Evolutionary conservation across 345 rosid genomes (phyloP).

Genomic region (Syzygium aromaticum): DNA sequence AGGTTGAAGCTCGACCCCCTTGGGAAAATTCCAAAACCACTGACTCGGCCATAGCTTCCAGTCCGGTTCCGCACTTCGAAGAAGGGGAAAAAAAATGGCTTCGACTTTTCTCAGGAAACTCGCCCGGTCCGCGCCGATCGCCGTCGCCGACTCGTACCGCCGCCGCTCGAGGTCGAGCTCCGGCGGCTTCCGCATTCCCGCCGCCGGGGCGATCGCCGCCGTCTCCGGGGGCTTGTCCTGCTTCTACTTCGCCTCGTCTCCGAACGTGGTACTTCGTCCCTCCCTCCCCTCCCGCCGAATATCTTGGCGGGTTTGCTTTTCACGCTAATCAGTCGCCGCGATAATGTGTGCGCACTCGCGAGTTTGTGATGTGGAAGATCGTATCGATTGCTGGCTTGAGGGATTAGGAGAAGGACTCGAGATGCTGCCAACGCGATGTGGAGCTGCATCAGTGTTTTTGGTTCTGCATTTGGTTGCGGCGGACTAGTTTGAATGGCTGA

Average conservation of each 20-base stretch:
- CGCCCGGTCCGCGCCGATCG: neutral
- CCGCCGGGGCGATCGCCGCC: conserved; percentile 65
- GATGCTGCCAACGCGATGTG: neutral
- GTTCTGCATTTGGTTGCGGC: neutral
- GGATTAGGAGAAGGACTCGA: neutral
- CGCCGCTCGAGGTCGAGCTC: conserved; percentile 30
- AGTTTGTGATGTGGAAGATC: neutral
- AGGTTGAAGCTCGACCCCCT: neutral
- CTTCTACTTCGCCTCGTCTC: conserved; percentile 43
- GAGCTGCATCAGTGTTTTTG: neutral
- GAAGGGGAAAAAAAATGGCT: neutral
- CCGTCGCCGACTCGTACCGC: conserved; percentile 21
- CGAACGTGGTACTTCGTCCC: conserved; percentile 40
- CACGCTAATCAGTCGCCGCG: neutral
- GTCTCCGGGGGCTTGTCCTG: conserved; percentile 76
- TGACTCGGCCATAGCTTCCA: neutral
- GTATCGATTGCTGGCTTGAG: neutral
- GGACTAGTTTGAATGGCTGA: neutral
- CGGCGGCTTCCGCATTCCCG: conserved; percentile 37
- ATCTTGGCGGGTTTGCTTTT: neutral
- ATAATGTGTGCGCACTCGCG: neutral
- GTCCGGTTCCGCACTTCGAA: neutral
- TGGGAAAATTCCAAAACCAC: neutral
- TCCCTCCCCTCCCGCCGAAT: neutral
- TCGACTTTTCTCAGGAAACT: neutral